These are phyloP conservation scores for Lentinula aciculospora DNA, from an alignment of 768 basidiomycete genomes.

Conservation along the genomic window DNA sequence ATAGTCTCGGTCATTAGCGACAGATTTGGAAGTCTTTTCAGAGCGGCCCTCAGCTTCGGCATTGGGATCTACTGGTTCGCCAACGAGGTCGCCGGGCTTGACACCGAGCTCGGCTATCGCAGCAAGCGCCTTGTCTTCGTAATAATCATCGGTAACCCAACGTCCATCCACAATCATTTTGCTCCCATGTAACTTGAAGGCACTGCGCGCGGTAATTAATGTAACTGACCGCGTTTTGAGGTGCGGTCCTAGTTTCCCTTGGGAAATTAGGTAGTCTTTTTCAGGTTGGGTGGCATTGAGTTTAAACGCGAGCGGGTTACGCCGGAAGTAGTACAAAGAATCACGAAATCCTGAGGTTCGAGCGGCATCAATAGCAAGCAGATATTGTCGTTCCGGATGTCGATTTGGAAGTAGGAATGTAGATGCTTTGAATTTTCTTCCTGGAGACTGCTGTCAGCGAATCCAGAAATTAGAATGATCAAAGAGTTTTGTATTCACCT, in stretches of 20 bases:
- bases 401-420: slow-evolving; percentile 87
- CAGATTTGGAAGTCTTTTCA: slow-evolving; percentile 25
- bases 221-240: slow-evolving; percentile 90
- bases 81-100: slow-evolving; percentile 77
- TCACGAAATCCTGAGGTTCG: slow-evolving; percentile 94
- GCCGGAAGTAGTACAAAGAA: slow-evolving; percentile 96
- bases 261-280: slow-evolving; percentile 87
- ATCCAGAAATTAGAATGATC: slow-evolving; percentile 4
- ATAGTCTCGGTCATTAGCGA: not conserved
- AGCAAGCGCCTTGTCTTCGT: slow-evolving; percentile 76
- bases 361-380: slow-evolving; percentile 97
- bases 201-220: slow-evolving; percentile 86
- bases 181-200: slow-evolving; percentile 90
- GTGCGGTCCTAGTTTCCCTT: slow-evolving; percentile 84
- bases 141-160: slow-evolving; percentile 95
- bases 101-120: slow-evolving; percentile 80
- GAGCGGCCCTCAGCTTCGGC: slow-evolving; percentile 43
- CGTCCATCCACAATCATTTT: slow-evolving; percentile 86
- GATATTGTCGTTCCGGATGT: slow-evolving; percentile 80
- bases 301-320: slow-evolving; percentile 87
- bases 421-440: slow-evolving; percentile 80
- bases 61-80: slow-evolving; percentile 75
- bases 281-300: slow-evolving; percentile 85
- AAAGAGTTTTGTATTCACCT: slow-evolving; percentile 58
- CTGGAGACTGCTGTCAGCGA: slow-evolving; percentile 30